Percentiles rank a stretch among this genome's conserved stretches.
Conservation (phyloP, 306 rosid species). For the Casuarina cunninghamiana region DNA sequence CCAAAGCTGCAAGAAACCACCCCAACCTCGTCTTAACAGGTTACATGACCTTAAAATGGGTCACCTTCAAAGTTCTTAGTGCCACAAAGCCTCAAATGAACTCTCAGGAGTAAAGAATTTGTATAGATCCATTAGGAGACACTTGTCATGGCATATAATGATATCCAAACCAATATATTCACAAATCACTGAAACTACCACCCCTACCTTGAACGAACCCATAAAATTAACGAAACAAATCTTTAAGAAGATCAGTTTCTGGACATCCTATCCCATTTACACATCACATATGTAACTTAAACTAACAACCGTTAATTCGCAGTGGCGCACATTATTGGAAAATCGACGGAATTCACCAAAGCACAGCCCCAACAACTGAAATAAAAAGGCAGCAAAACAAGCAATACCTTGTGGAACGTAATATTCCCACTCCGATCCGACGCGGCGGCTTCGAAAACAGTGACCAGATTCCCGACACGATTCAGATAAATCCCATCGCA, state of each 20-base stretch:
- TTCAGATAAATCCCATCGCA: constrained; percentile 92
- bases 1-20: not conserved
- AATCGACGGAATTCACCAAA: not conserved
- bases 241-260: not conserved
- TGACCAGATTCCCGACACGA: constrained; percentile 76
- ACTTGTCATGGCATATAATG: not conserved
- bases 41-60: not conserved
- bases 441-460: constrained; percentile 77
- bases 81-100: not conserved
- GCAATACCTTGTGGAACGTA: constrained; percentile 77
- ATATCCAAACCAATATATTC: not conserved
- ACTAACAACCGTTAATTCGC: not conserved
- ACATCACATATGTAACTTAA: not conserved
- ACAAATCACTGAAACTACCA: not conserved
- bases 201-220: not conserved
- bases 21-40: not conserved
- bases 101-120: not conserved
- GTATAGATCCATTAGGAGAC: not conserved
- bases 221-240: not conserved
- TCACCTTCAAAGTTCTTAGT: not conserved
- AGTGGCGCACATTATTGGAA: not conserved
- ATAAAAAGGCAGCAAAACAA: not conserved
- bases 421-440: constrained; percentile 81
- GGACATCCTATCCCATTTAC: not conserved
- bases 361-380: not conserved